Percentiles rank a stretch among this genome's conserved stretches.
Conservation (phyloP, 1,284 basidiomycete species). For the Sanghuangporus baumii region DNA sequence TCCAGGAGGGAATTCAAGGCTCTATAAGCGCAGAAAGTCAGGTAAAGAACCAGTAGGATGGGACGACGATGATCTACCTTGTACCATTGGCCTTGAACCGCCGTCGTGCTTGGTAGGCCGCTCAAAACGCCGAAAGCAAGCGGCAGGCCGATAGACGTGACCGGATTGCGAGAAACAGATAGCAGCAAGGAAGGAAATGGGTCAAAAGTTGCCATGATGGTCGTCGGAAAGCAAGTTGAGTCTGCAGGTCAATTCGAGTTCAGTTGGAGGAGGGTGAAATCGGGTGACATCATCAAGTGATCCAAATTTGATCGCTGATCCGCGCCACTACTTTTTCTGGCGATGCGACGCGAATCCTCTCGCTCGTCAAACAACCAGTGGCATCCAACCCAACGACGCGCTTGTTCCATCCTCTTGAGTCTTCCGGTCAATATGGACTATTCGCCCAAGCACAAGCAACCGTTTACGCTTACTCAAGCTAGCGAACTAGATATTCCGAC, state of each 20-base stretch:
- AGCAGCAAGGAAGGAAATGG: slow-evolving; percentile 43
- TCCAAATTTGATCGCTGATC: not conserved
- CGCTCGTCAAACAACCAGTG: not conserved
- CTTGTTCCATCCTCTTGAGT: not conserved
- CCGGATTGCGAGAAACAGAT: slow-evolving; percentile 50
- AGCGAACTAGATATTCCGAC: slow-evolving; percentile 10
- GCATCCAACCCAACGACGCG: not conserved
- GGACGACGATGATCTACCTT: slow-evolving; percentile 33
- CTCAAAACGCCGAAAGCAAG: slow-evolving; percentile 51
- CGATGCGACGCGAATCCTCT: not conserved
- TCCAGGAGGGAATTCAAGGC: slow-evolving; percentile 38
- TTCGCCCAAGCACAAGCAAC: slow-evolving; percentile 10
- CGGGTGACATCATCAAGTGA: not conserved
- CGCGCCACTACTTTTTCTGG: not conserved
- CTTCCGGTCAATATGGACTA: slow-evolving; percentile 3
- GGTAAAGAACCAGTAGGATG: not conserved
- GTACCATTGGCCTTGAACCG: slow-evolving; percentile 51
- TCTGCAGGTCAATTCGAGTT: not conserved
- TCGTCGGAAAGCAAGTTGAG: not conserved
- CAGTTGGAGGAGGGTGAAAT: not conserved
- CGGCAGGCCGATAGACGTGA: slow-evolving; percentile 58
- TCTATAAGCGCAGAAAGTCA: slow-evolving; percentile 26
- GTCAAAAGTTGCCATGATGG: slow-evolving; percentile 27
- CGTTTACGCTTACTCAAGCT: slow-evolving; percentile 11
- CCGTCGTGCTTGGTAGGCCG: slow-evolving; percentile 43